Base-by-base conservation (phyloP, 805 yeast genomes). In the Myxozyma neotropica region DNA sequence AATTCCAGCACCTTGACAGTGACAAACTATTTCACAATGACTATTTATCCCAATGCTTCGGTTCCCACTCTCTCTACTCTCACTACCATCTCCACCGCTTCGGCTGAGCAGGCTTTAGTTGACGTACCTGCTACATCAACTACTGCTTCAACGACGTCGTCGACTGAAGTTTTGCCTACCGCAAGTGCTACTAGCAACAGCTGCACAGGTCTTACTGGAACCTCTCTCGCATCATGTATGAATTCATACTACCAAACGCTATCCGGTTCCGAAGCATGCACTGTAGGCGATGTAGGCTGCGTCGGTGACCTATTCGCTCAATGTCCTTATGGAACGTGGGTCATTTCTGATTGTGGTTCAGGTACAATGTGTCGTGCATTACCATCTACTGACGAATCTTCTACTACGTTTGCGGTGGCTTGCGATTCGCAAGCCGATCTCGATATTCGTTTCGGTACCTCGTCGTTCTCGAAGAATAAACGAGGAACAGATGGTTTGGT, bases 321-420 rank as follows among this genome's bases (percentile, higher is more conserved):
- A 46, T 85, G 89, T 72, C 77, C 81, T 66, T 75, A 74, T 68
- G 84, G 85, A 40, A 58, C 71, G 24, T 86, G 89, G 89, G 86
- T 81, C 13, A 69, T 67, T 19, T 77, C 78, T 68, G 77, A 72
- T 40, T 85, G 90, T 74, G 81, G 87, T n/a, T 73, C 80, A 1
- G 86, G 87, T 47, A 84, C 89, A 2, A 76, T 83, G 1, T 85
- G 90, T 72, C 79, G 75, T 64, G 87, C 88, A 24, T 68, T 69
- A 38, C 76, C 74, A 55, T 74, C 73, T 47, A 69, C 72, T n/a
- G 65, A 64, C 36, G 62, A 27, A 29, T 17, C 43, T 21, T 24
- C 47, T 15, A 33, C 45, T 23, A 21, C 21, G 15, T 49, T 47
- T 19, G 39, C 53, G 12, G 56, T 62, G 17, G 57, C 64, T n/a